Base-by-base conservation (phyloP, 805 yeast species). In the Yamadazyma olivae region DNA sequence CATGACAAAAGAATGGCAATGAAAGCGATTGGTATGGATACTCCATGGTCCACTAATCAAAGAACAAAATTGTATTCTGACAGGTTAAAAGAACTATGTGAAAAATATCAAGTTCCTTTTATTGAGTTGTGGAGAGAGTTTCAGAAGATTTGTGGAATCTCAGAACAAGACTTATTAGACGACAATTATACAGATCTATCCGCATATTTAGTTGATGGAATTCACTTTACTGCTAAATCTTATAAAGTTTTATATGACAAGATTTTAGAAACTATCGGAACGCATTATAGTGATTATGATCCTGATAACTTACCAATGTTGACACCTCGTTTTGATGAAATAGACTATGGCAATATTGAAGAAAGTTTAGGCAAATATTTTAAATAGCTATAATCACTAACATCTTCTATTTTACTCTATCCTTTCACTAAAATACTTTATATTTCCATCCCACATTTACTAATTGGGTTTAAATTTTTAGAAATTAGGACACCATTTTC, bases 151-250 rank as follows among this genome's bases (percentile, higher is more conserved):
- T 53, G 64, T 3, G 61, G 56, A 3, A 54, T 60, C 34, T 59
- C 66, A 2, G 56, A 59, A 3, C 69, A 69, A 6, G 64, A 66
- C 1, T 46, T 75, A 6, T 49, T 77, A 10, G 43, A 52, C 9
- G 81, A 75, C 40, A 27, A 38, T 2, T 38, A 32, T 16, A 16
- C 28, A 15, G 32, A 20, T 4, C 41, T 54, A 38, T 27, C 40
- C 1, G 48, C 45, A 12, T 31, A 34, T 12, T 17, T 51, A 3
- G 7, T 38, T 60, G 79, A 74, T 45, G 89, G 89, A 3, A 53
- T 83, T 28, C 90, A 83, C 54, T 83, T 64, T 53, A 62, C 74
- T 3, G 76, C 77, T 0, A 51, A 57, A 20, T 81, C 78, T 0
- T 83, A 82, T 56, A 53, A 60, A 36, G 31, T 81, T 7, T 56